Conservation (phyloP, 2,329 filamentous ascomycete species). For the Aureobasidium leucospermi region DNA sequence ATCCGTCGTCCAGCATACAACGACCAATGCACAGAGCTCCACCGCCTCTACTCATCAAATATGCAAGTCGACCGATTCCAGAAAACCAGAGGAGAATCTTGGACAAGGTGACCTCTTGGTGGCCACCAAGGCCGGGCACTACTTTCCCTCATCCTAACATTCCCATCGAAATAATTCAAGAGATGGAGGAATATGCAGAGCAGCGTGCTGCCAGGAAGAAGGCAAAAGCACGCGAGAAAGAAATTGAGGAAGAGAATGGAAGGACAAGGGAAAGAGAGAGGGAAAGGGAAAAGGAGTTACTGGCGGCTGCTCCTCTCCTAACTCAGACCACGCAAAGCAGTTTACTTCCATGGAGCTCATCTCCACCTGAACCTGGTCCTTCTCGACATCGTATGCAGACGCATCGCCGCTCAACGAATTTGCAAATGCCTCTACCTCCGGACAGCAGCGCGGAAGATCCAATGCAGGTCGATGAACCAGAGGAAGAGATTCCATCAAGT, state of each 20-base stretch:
- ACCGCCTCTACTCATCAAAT: slow-evolving; percentile 13
- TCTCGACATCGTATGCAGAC: not conserved
- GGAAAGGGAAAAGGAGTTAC: not conserved
- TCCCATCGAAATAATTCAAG: slow-evolving; percentile 28
- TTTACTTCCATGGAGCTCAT: not conserved
- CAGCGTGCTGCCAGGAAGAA: not conserved
- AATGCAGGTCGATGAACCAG: not conserved
- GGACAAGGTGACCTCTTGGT: slow-evolving; percentile 35
- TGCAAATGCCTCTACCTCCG: not conserved
- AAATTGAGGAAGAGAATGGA: not conserved
- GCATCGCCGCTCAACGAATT: not conserved
- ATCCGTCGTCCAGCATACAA: not conserved
- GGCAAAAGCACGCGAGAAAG: not conserved
- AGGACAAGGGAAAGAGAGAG: not conserved
- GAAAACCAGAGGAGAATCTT: slow-evolving; percentile 45
- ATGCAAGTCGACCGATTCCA: slow-evolving; percentile 28
- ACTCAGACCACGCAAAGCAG: not conserved
- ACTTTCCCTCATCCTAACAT: slow-evolving; percentile 33
- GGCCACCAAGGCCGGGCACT: slow-evolving; percentile 29
- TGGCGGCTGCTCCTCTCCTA: not conserved
- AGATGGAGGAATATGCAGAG: slow-evolving; percentile 14
- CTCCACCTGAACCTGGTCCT: not conserved
- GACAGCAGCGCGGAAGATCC: slow-evolving; percentile 8
- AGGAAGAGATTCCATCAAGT: not conserved
- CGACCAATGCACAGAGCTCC: not conserved